Base-by-base conservation (phyloP, 208 protist species). In the Crithidia sp. region DNA sequence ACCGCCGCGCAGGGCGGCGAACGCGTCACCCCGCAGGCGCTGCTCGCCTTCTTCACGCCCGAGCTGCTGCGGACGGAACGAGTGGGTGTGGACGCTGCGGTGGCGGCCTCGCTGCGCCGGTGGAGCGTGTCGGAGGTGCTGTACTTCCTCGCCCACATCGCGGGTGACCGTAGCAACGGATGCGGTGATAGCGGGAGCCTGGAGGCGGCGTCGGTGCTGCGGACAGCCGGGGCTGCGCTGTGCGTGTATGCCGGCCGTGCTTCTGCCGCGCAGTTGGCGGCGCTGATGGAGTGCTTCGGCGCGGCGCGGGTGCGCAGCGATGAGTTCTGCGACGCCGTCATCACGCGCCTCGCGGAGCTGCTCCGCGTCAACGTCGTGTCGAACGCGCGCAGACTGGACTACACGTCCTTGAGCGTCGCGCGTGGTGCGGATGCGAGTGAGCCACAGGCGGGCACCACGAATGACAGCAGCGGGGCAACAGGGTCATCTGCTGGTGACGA, bases 281-380 rank as follows among this genome's bases (percentile, higher is more conserved):
- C 75, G 53, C 73, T 96, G 14, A 79, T 89, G 60, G 72, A 77
- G 58, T 92, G 77, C 53, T 94, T 86, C 61, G 91, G 89, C 2
- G 62, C 50, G 36, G 81, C 87, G 3, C 79, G 79, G 36, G 89
- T 96, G 45, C 86, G 91, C 3, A 85, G 91, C 57, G 89, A 96
- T 57, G 76, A 77, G 7, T 90, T 96, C 53, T 94, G 89, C 76
- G 79, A 83, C 14, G 82, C 80, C 3, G 79, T 89, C 36, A 67
- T 82, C 12, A 69, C 36, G 49, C 81, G 91, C 1, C 28, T 87
- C 43, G 64, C 76, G 54, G 56, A 74, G 41, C 63, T 95, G 50
- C 62, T 85, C 6, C 43, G 63, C 5, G 44, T 66, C 10, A 71
- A 57, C n/a, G 13, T 69, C 6, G 36, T 55, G 10, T 36, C 66